A percentile compares a stretch with the other conserved stretches of the same genome.
Evolutionary conservation across 1,284 basidiomycete species (phyloP).

Genomic region (Rhodotorula sp.): DNA sequence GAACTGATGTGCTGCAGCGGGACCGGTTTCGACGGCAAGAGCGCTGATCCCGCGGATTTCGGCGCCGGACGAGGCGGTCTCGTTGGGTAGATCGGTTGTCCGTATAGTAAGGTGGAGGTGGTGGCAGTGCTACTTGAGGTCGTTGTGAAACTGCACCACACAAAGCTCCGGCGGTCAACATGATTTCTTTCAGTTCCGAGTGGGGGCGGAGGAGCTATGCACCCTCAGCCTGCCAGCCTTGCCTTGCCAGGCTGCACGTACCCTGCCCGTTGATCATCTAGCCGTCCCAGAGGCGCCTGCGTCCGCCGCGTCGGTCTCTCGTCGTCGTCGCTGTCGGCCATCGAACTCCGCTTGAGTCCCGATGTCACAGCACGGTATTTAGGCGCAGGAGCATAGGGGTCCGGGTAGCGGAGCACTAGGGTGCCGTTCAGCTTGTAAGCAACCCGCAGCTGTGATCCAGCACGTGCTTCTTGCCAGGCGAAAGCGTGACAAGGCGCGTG

Average conservation of each 20-base stretch:
- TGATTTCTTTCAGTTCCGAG: too few relatives aligned
- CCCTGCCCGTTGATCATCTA: constrained; percentile 9
- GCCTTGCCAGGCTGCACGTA: background rate
- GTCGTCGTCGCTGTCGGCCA: background rate
- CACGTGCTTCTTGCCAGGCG: background rate
- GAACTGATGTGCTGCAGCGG: constrained; percentile 1
- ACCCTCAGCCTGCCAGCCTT: background rate
- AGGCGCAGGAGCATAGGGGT: too few relatives aligned
- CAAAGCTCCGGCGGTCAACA: background rate
- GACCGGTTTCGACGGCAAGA: constrained; percentile 3
- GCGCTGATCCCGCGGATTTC: constrained; percentile 17
- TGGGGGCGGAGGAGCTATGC: background rate
- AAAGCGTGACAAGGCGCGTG: background rate
- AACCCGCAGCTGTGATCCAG: background rate
- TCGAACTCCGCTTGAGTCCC: background rate
- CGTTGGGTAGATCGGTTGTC: too few relatives aligned
- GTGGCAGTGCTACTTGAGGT: background rate
- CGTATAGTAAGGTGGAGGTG: background rate
- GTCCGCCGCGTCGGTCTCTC: background rate
- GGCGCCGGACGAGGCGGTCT: constrained; percentile 9
- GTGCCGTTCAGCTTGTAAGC: too few relatives aligned
- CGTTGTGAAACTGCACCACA: background rate
- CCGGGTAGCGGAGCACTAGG: too few relatives aligned
- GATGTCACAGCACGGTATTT: too few relatives aligned
- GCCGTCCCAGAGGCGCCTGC: background rate